Evolutionary conservation across 805 yeast species (phyloP), one percentile per base, ranked within the genome.

Genomic region (Isabelozyma rhagii): DNA sequence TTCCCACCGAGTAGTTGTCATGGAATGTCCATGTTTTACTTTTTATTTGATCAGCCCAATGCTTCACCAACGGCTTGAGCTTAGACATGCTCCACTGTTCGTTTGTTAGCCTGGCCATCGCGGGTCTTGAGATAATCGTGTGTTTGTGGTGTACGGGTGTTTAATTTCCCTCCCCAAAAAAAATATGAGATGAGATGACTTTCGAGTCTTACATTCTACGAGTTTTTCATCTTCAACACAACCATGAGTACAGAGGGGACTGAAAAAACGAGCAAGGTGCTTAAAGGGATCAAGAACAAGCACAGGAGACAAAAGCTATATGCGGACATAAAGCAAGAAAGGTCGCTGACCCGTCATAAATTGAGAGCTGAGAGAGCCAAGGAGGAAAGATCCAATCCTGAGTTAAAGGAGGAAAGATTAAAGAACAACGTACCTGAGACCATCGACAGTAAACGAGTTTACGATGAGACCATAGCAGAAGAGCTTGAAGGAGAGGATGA

Each of bases 321-420:
- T 67, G 86, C 91, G 8, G 81, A 83, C 49, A 62, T 88, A 47
- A 87, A 85, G 67, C 86, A 87, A 62, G 87, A 87, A 53, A 79
- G 82, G 66, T 85, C 85, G 60, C 89, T 88, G 61, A 80, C 80
- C 47, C 82, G 89, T 60, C 97, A 91, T 64, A 83, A 82, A 62
- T 75, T 78, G 64, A 80, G 98, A 56, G 79, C 81, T n/a, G 82
- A 83, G 43, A 80, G 97, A 62, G 94, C 96, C n/a, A 86, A 85
- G 61, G 93, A 86, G 55, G 98, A 94, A 68, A 74, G 85, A 49
- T 82, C 79, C 28, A 87, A 92, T 60, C 97, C 97, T 1, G 90
- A 85, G 56, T 69, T 89, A 51, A 87, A 81, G 63, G 89, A 83
- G 48, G 85, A 91, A 63, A 83, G 99, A 67, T 74, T 93, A 39